phyloP scores from a whole-genome alignment of 805 yeast species.

The Teunomyces panamensis region DNA sequence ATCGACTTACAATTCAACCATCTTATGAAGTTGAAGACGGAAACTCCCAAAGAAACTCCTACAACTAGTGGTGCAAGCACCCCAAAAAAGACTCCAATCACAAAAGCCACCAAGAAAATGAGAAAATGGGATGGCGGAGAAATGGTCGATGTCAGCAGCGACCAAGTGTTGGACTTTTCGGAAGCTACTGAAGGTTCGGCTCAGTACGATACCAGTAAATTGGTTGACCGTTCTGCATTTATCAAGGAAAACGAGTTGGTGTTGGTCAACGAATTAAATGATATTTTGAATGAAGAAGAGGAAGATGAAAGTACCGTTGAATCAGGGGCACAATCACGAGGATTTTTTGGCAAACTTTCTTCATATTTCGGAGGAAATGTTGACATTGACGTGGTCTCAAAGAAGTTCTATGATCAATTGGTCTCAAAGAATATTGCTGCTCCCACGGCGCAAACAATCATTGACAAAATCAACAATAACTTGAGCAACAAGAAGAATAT shows the following conservation, averaged over 20 bases:
- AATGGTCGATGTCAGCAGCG: constrained; percentile 26
- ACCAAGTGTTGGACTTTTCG: constrained; percentile 32
- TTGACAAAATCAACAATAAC: constrained; percentile 65
- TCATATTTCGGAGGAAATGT: constrained; percentile 37
- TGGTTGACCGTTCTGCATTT: constrained; percentile 32
- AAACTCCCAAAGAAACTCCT: background rate
- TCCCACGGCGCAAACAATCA: constrained; percentile 72
- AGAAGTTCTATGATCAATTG: constrained; percentile 69
- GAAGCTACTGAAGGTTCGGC: constrained; percentile 12
- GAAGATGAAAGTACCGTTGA: constrained; percentile 25
- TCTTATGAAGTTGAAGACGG: constrained; percentile 27
- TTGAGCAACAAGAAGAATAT: constrained; percentile 69
- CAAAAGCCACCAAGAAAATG: constrained; percentile 32
- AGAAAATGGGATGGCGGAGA: constrained; percentile 43
- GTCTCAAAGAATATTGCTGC: constrained; percentile 89
- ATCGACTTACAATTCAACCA: constrained; percentile 39
- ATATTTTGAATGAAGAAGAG: constrained; percentile 32
- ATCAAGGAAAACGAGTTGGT: constrained; percentile 37
- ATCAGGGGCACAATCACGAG: constrained; percentile 9
- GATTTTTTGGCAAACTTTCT: constrained; percentile 33
- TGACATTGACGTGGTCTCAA: constrained; percentile 60
- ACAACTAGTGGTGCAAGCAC: constrained; percentile 3
- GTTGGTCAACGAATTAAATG: constrained; percentile 39
- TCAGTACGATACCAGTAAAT: constrained; percentile 1
- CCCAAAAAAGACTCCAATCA: constrained; percentile 7